These are phyloP conservation scores for Cladochytrium replicatum DNA, from an alignment of 192 early-diverging fungal species.

Conservation along the genomic window DNA sequence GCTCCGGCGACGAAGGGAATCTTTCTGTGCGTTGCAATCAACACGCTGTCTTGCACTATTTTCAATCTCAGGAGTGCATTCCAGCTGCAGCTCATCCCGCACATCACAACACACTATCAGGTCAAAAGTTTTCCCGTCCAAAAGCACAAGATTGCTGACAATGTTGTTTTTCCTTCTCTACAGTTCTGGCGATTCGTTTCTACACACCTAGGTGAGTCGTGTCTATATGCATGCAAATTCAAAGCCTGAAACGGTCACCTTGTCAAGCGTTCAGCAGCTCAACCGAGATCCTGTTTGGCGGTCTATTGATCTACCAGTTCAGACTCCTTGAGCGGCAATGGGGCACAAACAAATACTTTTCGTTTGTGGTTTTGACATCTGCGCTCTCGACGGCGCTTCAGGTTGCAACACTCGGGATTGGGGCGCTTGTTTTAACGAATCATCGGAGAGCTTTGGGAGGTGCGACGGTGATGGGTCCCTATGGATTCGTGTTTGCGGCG, in stretches of 20 bases:
- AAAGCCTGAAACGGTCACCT: too few relatives aligned
- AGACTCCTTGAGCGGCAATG: constrained; percentile 30
- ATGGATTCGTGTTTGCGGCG: constrained; percentile 22
- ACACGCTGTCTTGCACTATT: constrained; percentile 17
- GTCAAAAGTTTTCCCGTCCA: constrained; percentile 6
- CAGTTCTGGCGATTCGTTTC: constrained; percentile 18
- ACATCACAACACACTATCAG: constrained; percentile 15
- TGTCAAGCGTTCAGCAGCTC: constrained; percentile 22
- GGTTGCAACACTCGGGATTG: neutral
- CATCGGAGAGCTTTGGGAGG: neutral
- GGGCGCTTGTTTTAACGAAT: too few relatives aligned
- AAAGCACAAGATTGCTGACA: too few relatives aligned
- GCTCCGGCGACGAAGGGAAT: constrained; percentile 34
- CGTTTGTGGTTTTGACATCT: constrained; percentile 14
- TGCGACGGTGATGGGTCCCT: constrained; percentile 24
- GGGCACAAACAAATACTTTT: constrained; percentile 22
- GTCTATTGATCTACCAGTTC: constrained; percentile 27
- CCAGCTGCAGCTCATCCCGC: constrained; percentile 12
- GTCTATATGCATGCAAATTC: neutral
- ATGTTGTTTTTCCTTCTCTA: constrained; percentile 1
- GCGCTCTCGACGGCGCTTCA: constrained; percentile 12
- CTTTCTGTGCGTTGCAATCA: constrained; percentile 21
- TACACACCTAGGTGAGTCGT: constrained; percentile 3
- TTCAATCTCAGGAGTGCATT: constrained; percentile 8
- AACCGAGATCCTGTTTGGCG: constrained; percentile 26